Evolutionary conservation across 2,329 filamentous ascomycete species (phyloP), one percentile per base, ranked within the genome.

Genomic region (Xylariaceae sp.): DNA sequence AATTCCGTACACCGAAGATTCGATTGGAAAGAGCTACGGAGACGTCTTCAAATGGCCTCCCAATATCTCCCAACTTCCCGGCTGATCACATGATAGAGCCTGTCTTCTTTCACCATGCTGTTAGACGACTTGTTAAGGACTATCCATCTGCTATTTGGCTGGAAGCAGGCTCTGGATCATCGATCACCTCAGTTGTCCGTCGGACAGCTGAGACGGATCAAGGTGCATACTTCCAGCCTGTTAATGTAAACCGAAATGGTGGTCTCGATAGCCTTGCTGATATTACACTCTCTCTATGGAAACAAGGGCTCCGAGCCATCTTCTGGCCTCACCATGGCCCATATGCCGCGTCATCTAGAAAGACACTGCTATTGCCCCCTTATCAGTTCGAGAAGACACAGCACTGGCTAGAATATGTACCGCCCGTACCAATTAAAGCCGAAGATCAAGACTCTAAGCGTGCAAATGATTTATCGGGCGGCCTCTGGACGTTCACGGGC

Each of bases 241-340:
- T 29, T 14, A 29, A 29, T 14, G 14, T 29, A 7, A 8, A 7
- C 7, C 25, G 25, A 11, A 48, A 55, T 20, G 47, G 47, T 3
- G 40, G 35, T 20, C 52, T 48, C 23, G 23, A 58, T 6, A 40
- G 44, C 6, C 53, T 68, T 2, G 47, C 48, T 6, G 53, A 63
- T 20, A 42, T 52, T 1, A 62, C 63, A 0, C 6, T 56, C 4
- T 41, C 22, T 7, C 58, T 75, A 0, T 75, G 72, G 72, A 67
- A 64, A 23, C 42, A 49, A 1, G 70, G 71, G 0, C n/a, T 66
- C 14, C 12, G 25, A 0, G n/a, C 34, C 2, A 49, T 65, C 0
- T 68, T 63, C 51, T 75, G 72, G 72, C 47, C 58, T 0, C 64
- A 68, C 40, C 65, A 56, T n/a, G n/a, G n/a, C n/a, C n/a, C n/a